A percentile compares a stretch with the other conserved stretches of the same genome.
Conservation (phyloP, 2,329 filamentous ascomycete genomes). For the Penicillium hordei region DNA sequence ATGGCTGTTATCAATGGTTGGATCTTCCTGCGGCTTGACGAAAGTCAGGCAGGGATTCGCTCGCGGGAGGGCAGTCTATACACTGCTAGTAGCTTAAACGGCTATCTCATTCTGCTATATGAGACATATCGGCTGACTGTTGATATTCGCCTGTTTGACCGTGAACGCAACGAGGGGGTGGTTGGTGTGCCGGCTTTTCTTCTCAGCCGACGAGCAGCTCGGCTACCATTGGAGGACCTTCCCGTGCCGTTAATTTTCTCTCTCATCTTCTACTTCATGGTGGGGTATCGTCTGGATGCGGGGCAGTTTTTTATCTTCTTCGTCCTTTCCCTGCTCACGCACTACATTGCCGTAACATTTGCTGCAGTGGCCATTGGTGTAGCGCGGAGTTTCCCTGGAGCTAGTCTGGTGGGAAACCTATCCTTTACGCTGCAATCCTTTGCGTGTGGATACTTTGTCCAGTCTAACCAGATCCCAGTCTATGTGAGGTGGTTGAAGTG, state of each 20-base stretch:
- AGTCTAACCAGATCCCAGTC: slow-evolving; percentile 69
- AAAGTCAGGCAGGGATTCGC: slow-evolving; percentile 68
- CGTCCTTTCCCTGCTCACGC: slow-evolving; percentile 64
- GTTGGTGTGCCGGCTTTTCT: slow-evolving; percentile 69
- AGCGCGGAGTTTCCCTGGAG: slow-evolving; percentile 66
- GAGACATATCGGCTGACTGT: slow-evolving; percentile 73
- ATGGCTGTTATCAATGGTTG: slow-evolving; percentile 74
- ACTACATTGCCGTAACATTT: slow-evolving; percentile 72
- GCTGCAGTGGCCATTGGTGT: slow-evolving; percentile 67
- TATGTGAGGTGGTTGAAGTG: slow-evolving; percentile 76
- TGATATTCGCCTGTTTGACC: slow-evolving; percentile 74
- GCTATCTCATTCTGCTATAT: slow-evolving; percentile 73
- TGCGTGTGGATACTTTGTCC: slow-evolving; percentile 75
- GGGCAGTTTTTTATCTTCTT: slow-evolving; percentile 72
- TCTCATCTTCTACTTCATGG: slow-evolving; percentile 75
- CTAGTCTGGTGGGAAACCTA: slow-evolving; percentile 70
- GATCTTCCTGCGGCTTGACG: slow-evolving; percentile 66
- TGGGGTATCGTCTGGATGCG: slow-evolving; percentile 65
- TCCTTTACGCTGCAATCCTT: slow-evolving; percentile 72
- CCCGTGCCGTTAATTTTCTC: slow-evolving; percentile 71
- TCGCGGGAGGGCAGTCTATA: slow-evolving; percentile 73
- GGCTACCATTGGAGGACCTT: slow-evolving; percentile 69
- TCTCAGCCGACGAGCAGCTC: slow-evolving; percentile 66
- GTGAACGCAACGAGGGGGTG: slow-evolving; percentile 71
- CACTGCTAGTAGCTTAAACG: slow-evolving; percentile 68